Evolutionary conservation across 1,139 yeast genomes (phyloP), one percentile per base, ranked within the genome.

Genomic region (Lodderomyces orthopsilosis): DNA sequence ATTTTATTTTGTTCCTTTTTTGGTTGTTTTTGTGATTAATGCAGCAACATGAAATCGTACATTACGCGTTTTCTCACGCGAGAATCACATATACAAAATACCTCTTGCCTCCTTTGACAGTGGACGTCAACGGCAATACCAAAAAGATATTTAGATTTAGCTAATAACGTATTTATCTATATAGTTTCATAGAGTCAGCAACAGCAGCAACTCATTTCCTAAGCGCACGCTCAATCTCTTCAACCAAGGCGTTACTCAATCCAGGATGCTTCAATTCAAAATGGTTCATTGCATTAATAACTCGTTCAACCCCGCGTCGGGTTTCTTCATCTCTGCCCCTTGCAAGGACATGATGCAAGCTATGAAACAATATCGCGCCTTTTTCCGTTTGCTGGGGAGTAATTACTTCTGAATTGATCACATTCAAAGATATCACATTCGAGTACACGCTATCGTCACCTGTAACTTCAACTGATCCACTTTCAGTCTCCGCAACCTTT

Each of bases 201-300:
- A 7, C 33, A 10, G n/a, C 4, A 24, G 4, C 13, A 5, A 33
- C 23, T 38, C 40, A 37, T 23, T 17, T 22, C 9, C 18, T 10
- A 5, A 37, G 4, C 4, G 40, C 40, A 12, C 42, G 40, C 42
- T 46, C 50, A 30, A 59, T 58, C 54, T 83, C 89, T 58, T 83
- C 87, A 27, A 81, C 65, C n/a, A 83, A 67, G 0, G 85, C 85
- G 46, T 79, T 83, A 44, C 79, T 64, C 28, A 84, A 63, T 0
- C 91, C 91, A 0, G 86, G 83, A 46, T 76, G 78, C n/a, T 63
- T 59, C 34, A 56, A 50, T 54, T 84, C 90, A 43, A 70, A 70
- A n/a, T 55, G 57, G 2, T 57, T 51, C 41, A 80, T 61, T n/a
- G 55, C 58, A 15, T 61, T 55, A 24, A 70, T 65, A 43, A 82